Conservation (phyloP, 768 basidiomycete genomes). For the Phylloporus rhodoxanthus region DNA sequence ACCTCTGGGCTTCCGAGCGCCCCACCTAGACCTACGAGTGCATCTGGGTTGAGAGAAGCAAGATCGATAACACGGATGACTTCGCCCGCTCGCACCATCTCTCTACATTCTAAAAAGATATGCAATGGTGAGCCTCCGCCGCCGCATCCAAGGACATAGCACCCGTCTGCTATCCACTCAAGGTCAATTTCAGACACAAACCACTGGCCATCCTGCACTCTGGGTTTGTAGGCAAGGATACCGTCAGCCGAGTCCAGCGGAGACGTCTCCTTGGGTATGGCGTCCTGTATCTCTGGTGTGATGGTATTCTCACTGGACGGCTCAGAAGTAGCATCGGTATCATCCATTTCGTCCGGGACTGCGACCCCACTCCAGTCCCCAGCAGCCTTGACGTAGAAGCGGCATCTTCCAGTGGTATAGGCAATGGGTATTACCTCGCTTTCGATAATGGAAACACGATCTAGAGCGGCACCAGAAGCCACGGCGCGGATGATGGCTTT, state of each 20-base stretch:
- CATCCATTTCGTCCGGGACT: constrained; percentile 20
- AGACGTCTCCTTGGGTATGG: constrained; percentile 10
- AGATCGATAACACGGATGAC: constrained; percentile 43
- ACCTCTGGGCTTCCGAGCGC: constrained; percentile 41
- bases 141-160: constrained; percentile 56
- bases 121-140: constrained; percentile 59
- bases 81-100: constrained; percentile 47
- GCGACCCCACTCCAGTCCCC: constrained; percentile 40
- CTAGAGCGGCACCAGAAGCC: constrained; percentile 39
- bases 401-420: constrained; percentile 30
- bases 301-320: constrained; percentile 4
- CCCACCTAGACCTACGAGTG: constrained; percentile 37
- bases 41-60: constrained; percentile 38
- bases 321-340: constrained; percentile 1
- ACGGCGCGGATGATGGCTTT: constrained; percentile 42
- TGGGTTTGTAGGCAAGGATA: constrained; percentile 34
- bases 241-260: constrained; percentile 16
- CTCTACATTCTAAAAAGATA: constrained; percentile 44
- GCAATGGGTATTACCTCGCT: constrained; percentile 46
- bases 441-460: constrained; percentile 47
- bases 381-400: constrained; percentile 54
- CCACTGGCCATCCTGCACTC: constrained; percentile 39
- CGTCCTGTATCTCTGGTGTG: constrained; percentile 1
- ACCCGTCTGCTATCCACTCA: constrained; percentile 59
- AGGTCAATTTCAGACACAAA: constrained; percentile 42